A percentile compares a stretch with the other conserved stretches of the same genome.
These are phyloP conservation scores for Penicillium italicum DNA, from an alignment of 2,329 filamentous ascomycete genomes.

Conservation along the genomic window DNA sequence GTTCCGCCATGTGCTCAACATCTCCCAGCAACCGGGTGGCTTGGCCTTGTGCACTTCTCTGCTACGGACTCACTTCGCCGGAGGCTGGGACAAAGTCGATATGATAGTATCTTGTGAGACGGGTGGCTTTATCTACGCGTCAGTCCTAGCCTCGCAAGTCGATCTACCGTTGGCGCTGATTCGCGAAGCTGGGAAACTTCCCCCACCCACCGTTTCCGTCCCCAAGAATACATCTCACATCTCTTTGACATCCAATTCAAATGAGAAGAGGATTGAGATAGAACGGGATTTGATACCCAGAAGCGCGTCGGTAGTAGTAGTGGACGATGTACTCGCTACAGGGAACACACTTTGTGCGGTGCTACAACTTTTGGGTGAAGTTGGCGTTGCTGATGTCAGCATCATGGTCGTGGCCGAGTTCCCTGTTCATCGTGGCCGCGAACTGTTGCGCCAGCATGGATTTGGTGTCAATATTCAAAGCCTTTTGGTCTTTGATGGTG, in stretches of 20 bases:
- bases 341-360: conserved; percentile 55
- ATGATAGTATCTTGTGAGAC: conserved; percentile 54
- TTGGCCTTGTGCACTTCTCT: conserved; percentile 52
- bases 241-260: conserved; percentile 40
- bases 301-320: conserved; percentile 50
- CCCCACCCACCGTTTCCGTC: conserved; percentile 53
- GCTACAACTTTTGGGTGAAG: conserved; percentile 47
- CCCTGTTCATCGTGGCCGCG: conserved; percentile 52
- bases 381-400: conserved; percentile 44
- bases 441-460: conserved; percentile 44
- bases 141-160: conserved; percentile 46
- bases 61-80: conserved; percentile 45
- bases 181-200: conserved; percentile 57
- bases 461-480: neutral
- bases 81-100: conserved; percentile 48
- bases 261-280: conserved; percentile 50
- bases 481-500: neutral
- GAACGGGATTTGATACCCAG: conserved; percentile 40
- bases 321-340: conserved; percentile 60
- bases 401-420: conserved; percentile 59
- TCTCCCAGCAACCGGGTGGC: conserved; percentile 52
- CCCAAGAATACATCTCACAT: conserved; percentile 52
- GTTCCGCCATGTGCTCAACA: conserved; percentile 58
- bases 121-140: conserved; percentile 56
- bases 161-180: conserved; percentile 49